Evolutionary conservation across 352 stramenopile species (phyloP).

Genomic region (Phytophthora litchii): DNA sequence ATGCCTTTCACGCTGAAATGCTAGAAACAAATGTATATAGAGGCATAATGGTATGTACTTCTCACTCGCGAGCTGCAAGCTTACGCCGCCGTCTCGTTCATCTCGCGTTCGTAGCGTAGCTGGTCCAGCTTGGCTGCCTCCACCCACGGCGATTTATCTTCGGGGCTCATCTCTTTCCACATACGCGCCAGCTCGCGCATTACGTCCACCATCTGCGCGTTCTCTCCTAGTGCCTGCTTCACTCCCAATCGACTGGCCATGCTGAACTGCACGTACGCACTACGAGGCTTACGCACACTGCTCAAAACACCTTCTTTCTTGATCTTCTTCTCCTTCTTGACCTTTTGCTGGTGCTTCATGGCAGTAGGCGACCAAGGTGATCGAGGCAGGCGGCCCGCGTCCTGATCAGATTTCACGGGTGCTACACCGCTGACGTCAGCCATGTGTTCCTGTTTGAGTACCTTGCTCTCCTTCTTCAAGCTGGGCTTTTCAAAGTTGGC

Average conservation of each 20-base stretch:
- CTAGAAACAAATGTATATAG: conserved; percentile 40
- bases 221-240: conserved; percentile 42
- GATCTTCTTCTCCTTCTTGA: conserved; percentile 62
- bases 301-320: conserved; percentile 38
- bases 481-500: conserved; percentile 30
- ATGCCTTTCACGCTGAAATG: conserved; percentile 4
- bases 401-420: conserved; percentile 34
- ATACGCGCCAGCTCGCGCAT: conserved; percentile 60
- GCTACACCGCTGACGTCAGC: conserved; percentile 35
- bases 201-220: conserved; percentile 62
- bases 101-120: conserved; percentile 70
- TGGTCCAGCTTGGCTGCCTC: conserved; percentile 64
- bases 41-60: conserved; percentile 25
- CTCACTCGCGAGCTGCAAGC: conserved; percentile 6
- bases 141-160: conserved; percentile 62
- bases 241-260: conserved; percentile 65
- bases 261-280: conserved; percentile 75
- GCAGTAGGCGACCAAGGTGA: conserved; percentile 70
- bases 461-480: conserved; percentile 51
- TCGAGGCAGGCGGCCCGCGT: conserved; percentile 50
- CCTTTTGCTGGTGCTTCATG: conserved; percentile 67
- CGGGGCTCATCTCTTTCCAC: conserved; percentile 64
- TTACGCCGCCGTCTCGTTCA: conserved; percentile 67
- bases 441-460: conserved; percentile 52
- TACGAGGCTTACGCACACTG: conserved; percentile 55